Conservation (phyloP, 1,284 basidiomycete genomes). For the Cerrena zonata region DNA sequence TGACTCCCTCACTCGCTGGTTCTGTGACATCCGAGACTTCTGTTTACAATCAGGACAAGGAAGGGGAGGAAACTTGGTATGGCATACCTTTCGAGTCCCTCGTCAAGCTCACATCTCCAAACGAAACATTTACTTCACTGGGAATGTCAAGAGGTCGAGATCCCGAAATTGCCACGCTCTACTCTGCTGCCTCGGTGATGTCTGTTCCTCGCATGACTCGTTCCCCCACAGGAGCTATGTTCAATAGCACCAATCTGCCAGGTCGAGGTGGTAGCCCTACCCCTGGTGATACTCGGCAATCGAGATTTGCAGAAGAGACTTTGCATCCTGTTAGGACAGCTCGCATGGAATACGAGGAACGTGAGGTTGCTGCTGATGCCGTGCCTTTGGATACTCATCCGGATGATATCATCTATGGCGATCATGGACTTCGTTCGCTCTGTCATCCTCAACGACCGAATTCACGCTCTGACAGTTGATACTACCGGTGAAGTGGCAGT, state of each 20-base stretch:
- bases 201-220: slow-evolving; percentile 48
- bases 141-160: slow-evolving; percentile 44
- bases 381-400: slow-evolving; percentile 57
- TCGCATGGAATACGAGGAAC: slow-evolving; percentile 60
- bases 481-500: slow-evolving; percentile 80
- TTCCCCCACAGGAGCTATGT: slow-evolving; percentile 31
- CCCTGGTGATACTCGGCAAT: slow-evolving; percentile 17
- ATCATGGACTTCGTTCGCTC: slow-evolving; percentile 81
- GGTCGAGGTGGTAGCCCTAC: slow-evolving; percentile 25
- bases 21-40: background rate
- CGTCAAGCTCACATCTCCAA: slow-evolving; percentile 71
- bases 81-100: slow-evolving; percentile 80
- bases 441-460: slow-evolving; percentile 81
- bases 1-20: slow-evolving; percentile 3
- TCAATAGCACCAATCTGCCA: slow-evolving; percentile 19
- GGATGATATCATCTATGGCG: slow-evolving; percentile 71
- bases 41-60: slow-evolving; percentile 21
- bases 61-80: slow-evolving; percentile 44
- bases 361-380: slow-evolving; percentile 82
- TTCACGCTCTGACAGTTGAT: slow-evolving; percentile 89
- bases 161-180: slow-evolving; percentile 76
- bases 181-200: slow-evolving; percentile 74
- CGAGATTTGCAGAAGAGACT: slow-evolving; percentile 31
- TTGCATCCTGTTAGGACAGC: slow-evolving; percentile 34
- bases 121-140: slow-evolving; percentile 61